Conservation (phyloP, 306 rosid species). For the Geum urbanum region DNA sequence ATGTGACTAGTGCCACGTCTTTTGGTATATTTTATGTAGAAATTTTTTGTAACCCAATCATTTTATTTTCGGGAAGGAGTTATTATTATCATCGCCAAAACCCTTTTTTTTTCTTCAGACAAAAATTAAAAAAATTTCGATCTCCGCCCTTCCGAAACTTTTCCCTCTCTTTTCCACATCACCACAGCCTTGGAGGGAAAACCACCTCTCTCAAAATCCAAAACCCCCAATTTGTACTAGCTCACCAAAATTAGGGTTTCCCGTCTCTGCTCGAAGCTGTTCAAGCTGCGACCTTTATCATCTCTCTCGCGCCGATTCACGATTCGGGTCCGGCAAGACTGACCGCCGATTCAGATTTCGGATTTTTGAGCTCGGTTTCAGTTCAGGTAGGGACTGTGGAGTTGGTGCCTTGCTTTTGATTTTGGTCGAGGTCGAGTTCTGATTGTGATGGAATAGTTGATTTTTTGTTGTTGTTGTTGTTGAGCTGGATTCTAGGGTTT, state of each 20-base stretch:
- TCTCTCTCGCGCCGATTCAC: constrained; percentile 18
- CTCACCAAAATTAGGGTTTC: constrained; percentile 50
- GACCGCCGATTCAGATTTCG: constrained; percentile 3
- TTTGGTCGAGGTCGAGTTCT: constrained; percentile 13
- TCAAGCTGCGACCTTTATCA: constrained; percentile 7
- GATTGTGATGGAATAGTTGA: neutral
- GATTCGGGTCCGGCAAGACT: constrained; percentile 2
- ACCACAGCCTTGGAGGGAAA: constrained; percentile 67
- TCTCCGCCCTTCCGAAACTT: constrained; percentile 30
- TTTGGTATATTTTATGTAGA: too few relatives aligned
- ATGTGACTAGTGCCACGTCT: too few relatives aligned
- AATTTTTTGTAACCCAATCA: too few relatives aligned
- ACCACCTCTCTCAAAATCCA: constrained; percentile 21
- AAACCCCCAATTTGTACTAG: constrained; percentile 25
- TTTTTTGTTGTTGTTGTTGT: neutral
- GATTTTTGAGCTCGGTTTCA: constrained; percentile 18
- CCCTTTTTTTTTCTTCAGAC: constrained; percentile 23
- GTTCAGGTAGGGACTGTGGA: constrained; percentile 30
- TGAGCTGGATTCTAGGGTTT: constrained; percentile 32
- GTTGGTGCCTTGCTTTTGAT: constrained; percentile 8
- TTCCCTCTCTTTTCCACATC: constrained; percentile 80
- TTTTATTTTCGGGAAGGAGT: constrained; percentile 7
- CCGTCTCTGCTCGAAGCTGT: constrained; percentile 24
- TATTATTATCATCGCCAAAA: constrained; percentile 25
- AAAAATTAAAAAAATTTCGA: constrained; percentile 41